These are phyloP conservation scores for Euphorbia celastroides DNA, from an alignment of 441 rosid genomes.

Conservation along the genomic window DNA sequence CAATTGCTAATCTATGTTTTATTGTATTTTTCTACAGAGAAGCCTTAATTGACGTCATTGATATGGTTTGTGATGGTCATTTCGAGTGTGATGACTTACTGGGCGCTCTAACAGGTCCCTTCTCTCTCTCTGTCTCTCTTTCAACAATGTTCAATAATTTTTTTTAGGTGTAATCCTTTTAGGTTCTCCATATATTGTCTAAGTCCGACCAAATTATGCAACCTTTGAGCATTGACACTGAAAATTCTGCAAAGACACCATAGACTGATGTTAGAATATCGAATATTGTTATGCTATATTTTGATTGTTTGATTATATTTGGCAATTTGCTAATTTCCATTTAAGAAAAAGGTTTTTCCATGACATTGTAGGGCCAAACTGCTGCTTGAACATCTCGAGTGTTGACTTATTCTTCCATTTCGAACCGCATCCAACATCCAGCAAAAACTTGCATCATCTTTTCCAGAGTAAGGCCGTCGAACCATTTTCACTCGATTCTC, in stretches of 20 bases:
- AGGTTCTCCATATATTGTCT: background rate
- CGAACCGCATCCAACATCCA: slow-evolving; percentile 90
- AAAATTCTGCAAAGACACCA: background rate
- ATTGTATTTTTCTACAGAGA: slow-evolving; percentile 36
- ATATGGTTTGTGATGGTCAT: slow-evolving; percentile 58
- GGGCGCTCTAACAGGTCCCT: slow-evolving; percentile 67
- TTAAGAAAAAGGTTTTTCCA: background rate
- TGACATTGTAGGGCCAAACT: slow-evolving; percentile 57
- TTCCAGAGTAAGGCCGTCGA: slow-evolving; percentile 61
- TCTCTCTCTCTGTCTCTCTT: slow-evolving; percentile 5
- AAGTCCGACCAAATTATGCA: background rate
- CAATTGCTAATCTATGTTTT: background rate
- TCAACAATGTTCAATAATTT: background rate
- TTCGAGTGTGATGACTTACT: slow-evolving; percentile 66
- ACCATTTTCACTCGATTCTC: background rate
- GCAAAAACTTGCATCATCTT: slow-evolving; percentile 81
- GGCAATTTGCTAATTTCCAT: background rate
- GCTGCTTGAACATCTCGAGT: slow-evolving; percentile 66
- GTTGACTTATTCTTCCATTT: slow-evolving; percentile 61
- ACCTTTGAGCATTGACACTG: background rate
- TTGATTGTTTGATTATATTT: too few species aligned
- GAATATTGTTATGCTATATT: too few species aligned
- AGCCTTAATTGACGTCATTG: slow-evolving; percentile 55
- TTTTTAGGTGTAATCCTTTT: background rate
- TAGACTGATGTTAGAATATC: too few species aligned